Evolutionary conservation across 2,329 filamentous ascomycete genomes (phyloP).

Genomic region (Aspergillus sp.): DNA sequence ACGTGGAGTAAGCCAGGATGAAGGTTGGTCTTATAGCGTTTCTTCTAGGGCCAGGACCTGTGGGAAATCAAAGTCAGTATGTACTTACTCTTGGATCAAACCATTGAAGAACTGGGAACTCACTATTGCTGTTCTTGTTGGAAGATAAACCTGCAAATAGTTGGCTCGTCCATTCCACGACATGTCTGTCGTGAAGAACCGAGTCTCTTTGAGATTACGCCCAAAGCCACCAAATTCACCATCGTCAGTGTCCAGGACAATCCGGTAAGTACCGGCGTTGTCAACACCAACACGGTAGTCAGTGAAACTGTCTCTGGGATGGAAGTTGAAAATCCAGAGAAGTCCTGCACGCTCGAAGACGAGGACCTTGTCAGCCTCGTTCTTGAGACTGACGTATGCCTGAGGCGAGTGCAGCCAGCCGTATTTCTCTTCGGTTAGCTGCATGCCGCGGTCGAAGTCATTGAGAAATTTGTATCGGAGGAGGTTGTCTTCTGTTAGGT

Average conservation of each 20-base stretch:
- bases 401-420: constrained; percentile 84
- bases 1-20: background rate
- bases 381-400: constrained; percentile 89
- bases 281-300: constrained; percentile 93
- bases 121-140: constrained; percentile 77
- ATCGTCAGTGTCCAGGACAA: constrained; percentile 78
- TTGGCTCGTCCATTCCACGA: constrained; percentile 87
- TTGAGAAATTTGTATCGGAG: constrained; percentile 90
- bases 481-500: constrained; percentile 78
- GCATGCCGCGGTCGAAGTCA: constrained; percentile 90
- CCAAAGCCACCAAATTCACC: constrained; percentile 73
- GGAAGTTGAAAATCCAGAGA: constrained; percentile 95
- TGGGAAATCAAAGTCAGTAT: background rate
- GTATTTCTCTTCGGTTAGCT: constrained; percentile 78
- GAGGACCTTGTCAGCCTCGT: constrained; percentile 89
- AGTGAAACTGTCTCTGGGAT: constrained; percentile 75
- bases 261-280: constrained; percentile 74
- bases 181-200: constrained; percentile 89
- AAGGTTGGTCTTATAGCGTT: constrained; percentile 23
- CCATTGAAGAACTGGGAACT: constrained; percentile 22
- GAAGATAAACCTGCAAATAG: constrained; percentile 88
- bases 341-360: constrained; percentile 90
- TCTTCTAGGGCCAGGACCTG: constrained; percentile 54
- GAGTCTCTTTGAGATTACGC: constrained; percentile 70
- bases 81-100: background rate